Base-by-base conservation (phyloP, 495 filamentous ascomycete genomes). In the Letharia columbiana region DNA sequence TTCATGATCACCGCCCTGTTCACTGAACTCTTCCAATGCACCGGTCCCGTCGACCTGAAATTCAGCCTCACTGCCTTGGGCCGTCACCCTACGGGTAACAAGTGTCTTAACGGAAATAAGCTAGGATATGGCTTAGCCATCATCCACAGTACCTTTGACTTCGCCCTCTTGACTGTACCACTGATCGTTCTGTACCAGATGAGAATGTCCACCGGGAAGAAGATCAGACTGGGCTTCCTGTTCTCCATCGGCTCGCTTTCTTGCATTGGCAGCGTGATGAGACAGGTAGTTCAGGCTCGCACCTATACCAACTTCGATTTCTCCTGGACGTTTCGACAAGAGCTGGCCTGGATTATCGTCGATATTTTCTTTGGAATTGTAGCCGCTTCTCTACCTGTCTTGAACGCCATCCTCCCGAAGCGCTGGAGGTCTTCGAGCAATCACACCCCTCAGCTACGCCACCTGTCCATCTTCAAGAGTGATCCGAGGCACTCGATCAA, bases 111-210 rank as follows among this genome's bases (percentile, higher is more conserved):
- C 28, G 31, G 42, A 4, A 67, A 44, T 39, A 60, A 64, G 31
- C 17, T 69, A 2, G 58, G 44, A 17, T 44, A 42, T 33, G 56
- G 66, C n/a, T 33, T 72, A 2, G 63, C 49, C 44, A 45, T 60
- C 28, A 64, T 70, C 28, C 72, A 73, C 62, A 67, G 66, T 56
- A 50, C 64, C 37, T 65, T 70, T 47, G 72, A 72, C 59, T 71
- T 67, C 41, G 62, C 57, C 18, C 66, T 73, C 12, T 61, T 73
- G 37, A 57, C 63, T 2, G 71, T 72, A 9, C 71, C 71, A 2
- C 33, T 73, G 1, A 67, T 71, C 37, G 57, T 73, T 5, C 44
- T 73, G 6, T 70, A 65, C 44, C 63, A 70, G 41, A 63, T 72
- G 44, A 40, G 60, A 8, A 72, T 73, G 68, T 42, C 60, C 9